Conservation (phyloP, 192 early-diverging fungal species). For the Coemansia javaensis region DNA sequence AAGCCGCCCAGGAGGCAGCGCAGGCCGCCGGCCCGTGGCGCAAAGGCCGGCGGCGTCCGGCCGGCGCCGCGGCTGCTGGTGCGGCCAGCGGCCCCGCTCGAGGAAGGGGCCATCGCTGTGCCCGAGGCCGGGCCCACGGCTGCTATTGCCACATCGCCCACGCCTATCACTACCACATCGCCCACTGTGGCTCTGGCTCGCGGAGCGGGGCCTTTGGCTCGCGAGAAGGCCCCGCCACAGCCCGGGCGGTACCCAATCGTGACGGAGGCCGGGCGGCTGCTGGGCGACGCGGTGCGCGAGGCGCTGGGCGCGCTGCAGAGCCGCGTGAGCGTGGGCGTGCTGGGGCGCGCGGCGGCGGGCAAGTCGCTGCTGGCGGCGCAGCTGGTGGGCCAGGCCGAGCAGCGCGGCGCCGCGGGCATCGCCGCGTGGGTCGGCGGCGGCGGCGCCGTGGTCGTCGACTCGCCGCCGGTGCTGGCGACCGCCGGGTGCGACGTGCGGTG, state of each 20-base stretch:
- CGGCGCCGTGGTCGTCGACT: constrained; percentile 14
- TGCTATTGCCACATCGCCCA: too few species aligned
- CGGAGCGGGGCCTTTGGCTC: too few species aligned
- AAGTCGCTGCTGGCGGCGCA: constrained; percentile 20
- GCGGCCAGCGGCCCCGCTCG: too few species aligned
- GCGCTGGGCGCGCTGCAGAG: constrained; percentile 5
- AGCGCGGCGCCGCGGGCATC: neutral
- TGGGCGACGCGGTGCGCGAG: constrained; percentile 10
- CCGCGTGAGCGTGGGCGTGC: constrained; percentile 13
- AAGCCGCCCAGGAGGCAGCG: too few species aligned
- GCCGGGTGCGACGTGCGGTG: constrained; percentile 3
- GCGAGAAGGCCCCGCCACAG: too few species aligned
- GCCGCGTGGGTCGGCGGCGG: constrained; percentile 13
- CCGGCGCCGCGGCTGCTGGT: neutral
- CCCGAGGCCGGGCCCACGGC: too few species aligned
- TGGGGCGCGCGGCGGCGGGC: constrained; percentile 15
- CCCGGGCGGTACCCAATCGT: too few species aligned
- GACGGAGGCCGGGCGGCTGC: constrained; percentile 8
- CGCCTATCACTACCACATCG: too few species aligned
- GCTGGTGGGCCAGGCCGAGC: neutral
- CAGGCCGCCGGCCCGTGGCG: too few species aligned
- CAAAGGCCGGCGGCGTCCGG: neutral
- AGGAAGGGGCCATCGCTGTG: too few species aligned
- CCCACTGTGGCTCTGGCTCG: too few species aligned
- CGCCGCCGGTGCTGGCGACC: constrained; percentile 19